A percentile compares a stretch with the other conserved stretches of the same genome.
Evolutionary conservation across 2,329 filamentous ascomycete genomes (phyloP).

Genomic region (Alternaria novae-zelandiae): DNA sequence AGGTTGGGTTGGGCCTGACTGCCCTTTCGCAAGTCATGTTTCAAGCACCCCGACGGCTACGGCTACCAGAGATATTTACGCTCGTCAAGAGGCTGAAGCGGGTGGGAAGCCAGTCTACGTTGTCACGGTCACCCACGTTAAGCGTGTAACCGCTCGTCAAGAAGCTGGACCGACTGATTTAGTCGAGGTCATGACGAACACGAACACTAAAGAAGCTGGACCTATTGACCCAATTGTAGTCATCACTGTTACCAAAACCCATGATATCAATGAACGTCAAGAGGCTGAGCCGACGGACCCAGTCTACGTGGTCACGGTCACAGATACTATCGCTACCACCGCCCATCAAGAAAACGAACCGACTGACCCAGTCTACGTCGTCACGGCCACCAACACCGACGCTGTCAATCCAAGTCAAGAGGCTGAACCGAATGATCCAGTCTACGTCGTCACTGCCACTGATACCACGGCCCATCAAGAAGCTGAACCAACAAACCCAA

Average conservation of each 20-base stretch:
- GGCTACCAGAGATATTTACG: not conserved
- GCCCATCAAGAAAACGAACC: not conserved
- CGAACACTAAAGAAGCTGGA: not conserved
- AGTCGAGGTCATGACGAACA: not conserved
- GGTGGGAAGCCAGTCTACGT: not conserved
- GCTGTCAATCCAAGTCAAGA: not conserved
- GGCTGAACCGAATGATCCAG: not conserved
- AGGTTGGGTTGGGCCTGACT: not conserved
- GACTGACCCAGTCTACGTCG: not conserved
- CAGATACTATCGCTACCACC: not conserved
- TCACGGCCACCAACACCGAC: not conserved
- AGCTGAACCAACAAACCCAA: fast-evolving
- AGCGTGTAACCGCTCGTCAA: not conserved
- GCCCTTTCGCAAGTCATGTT: not conserved
- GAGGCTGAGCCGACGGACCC: not conserved
- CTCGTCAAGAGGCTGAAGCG: not conserved
- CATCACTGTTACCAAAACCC: not conserved
- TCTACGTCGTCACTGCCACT: not conserved
- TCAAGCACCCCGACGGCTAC: not conserved
- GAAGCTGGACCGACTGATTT: not conserved
- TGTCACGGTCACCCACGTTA: not conserved
- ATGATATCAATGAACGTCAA: not conserved
- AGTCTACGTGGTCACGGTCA: not conserved
- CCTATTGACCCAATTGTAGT: not conserved
- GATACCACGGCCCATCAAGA: not conserved